A percentile compares a stretch with the other conserved stretches of the same genome.
phyloP scores from a whole-genome alignment of 2,329 filamentous ascomycete species.

The Eutypa lata region DNA sequence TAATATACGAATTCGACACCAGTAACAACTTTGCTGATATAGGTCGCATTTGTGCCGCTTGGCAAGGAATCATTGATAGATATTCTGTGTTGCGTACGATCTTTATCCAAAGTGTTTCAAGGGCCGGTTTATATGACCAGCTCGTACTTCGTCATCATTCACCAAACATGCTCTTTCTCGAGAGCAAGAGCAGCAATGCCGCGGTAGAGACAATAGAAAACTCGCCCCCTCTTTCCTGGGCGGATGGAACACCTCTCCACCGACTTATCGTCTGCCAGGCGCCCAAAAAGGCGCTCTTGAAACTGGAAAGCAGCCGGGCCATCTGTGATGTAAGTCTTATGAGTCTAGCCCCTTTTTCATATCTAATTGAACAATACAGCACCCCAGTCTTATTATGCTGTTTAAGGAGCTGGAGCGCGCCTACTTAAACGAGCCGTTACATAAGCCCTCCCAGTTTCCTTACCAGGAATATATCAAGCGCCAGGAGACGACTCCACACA shows the following conservation, averaged over 20 bases:
- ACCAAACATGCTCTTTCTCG: slow-evolving; percentile 52
- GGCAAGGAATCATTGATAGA: slow-evolving; percentile 45
- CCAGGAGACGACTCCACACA: slow-evolving; percentile 31
- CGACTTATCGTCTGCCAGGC: slow-evolving; percentile 49
- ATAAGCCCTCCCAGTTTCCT: slow-evolving; percentile 30
- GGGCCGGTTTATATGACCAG: slow-evolving; percentile 47
- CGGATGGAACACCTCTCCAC: slow-evolving; percentile 42
- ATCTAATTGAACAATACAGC: slow-evolving; percentile 8
- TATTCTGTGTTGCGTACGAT: slow-evolving; percentile 47
- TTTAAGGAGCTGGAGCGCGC: slow-evolving; percentile 43
- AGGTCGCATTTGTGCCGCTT: slow-evolving; percentile 44
- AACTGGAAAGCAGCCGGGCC: slow-evolving; percentile 49
- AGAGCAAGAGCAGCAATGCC: slow-evolving; percentile 38
- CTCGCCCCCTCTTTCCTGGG: slow-evolving; percentile 38
- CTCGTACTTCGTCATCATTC: slow-evolving; percentile 45
- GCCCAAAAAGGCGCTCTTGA: slow-evolving; percentile 40
- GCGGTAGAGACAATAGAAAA: slow-evolving; percentile 36
- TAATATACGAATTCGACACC: slow-evolving; percentile 45
- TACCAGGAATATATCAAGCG: slow-evolving; percentile 38
- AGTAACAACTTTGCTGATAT: slow-evolving; percentile 38
- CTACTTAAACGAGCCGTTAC: slow-evolving; percentile 37
- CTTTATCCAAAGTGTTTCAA: slow-evolving; percentile 49
- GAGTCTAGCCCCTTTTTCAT: not conserved
- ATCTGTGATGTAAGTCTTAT: slow-evolving; percentile 41
- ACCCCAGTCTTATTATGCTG: slow-evolving; percentile 43